Evolutionary conservation across 2,329 filamentous ascomycete species (phyloP).

Genomic region (Blumeria graminis): DNA sequence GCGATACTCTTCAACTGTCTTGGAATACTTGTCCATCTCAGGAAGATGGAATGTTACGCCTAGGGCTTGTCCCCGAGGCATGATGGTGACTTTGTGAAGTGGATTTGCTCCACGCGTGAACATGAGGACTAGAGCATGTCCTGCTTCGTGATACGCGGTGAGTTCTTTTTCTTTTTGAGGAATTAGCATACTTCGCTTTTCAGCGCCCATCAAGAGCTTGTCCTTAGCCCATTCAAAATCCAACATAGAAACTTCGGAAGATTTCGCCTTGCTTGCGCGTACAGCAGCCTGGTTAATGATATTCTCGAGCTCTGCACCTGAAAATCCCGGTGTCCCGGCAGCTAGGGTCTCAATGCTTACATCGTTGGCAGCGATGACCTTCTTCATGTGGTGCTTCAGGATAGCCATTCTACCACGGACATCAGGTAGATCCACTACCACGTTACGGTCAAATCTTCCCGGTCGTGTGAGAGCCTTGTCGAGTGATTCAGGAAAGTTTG

Average conservation of each 20-base stretch:
- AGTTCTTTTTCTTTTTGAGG: slow-evolving; percentile 82
- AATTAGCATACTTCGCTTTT: slow-evolving; percentile 73
- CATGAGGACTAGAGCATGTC: slow-evolving; percentile 75
- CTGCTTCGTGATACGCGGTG: slow-evolving; percentile 92
- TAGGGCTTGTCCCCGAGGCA: slow-evolving; percentile 66
- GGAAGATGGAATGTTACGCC: slow-evolving; percentile 76
- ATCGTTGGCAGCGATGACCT: slow-evolving; percentile 57
- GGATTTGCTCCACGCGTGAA: slow-evolving; percentile 50
- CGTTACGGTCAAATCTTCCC: slow-evolving; percentile 85
- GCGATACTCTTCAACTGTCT: slow-evolving; percentile 63
- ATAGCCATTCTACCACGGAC: slow-evolving; percentile 85
- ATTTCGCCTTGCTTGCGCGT: slow-evolving; percentile 72
- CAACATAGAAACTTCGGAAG: slow-evolving; percentile 44
- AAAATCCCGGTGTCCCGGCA: slow-evolving; percentile 71
- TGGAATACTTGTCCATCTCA: slow-evolving; percentile 78
- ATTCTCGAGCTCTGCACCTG: slow-evolving; percentile 88
- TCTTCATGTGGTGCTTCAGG: slow-evolving; percentile 77
- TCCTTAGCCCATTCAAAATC: slow-evolving; percentile 97
- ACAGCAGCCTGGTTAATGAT: slow-evolving; percentile 91
- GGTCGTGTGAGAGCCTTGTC: slow-evolving; percentile 89
- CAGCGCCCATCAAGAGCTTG: slow-evolving; percentile 90
- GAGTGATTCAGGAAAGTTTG: slow-evolving; percentile 82
- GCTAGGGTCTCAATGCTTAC: slow-evolving; percentile 71
- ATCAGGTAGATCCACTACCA: slow-evolving; percentile 71
- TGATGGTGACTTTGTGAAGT: slow-evolving; percentile 92